phyloP scores from a whole-genome alignment of 2,329 filamentous ascomycete genomes.

The Fonsecaea erecta region DNA sequence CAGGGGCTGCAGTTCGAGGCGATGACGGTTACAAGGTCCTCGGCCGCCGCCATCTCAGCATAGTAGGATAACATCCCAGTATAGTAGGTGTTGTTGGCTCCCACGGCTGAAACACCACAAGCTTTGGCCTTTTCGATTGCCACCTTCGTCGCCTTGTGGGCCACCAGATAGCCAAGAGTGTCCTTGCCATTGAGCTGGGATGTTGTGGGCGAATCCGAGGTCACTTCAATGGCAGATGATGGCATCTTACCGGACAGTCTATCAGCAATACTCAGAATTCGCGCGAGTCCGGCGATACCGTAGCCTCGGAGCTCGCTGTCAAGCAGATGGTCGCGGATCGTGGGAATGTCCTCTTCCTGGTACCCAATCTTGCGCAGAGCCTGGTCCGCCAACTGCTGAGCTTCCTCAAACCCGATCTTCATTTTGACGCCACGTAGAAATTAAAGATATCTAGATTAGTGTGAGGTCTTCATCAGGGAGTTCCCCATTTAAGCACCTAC shows the following conservation, averaged over 20 bases:
- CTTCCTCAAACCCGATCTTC: constrained; percentile 5
- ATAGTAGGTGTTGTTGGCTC: constrained; percentile 25
- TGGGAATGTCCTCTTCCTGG: constrained; percentile 10
- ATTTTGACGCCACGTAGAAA: not conserved
- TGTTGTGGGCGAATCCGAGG: constrained; percentile 18
- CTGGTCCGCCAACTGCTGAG: constrained; percentile 2
- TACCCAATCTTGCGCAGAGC: constrained; percentile 22
- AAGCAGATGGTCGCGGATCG: constrained; percentile 24
- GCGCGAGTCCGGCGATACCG: constrained; percentile 26
- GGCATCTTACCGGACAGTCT: constrained; percentile 6
- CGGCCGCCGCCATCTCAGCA: constrained; percentile 25
- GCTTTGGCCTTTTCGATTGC: constrained; percentile 27
- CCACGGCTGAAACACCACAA: constrained; percentile 21
- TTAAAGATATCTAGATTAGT: not conserved
- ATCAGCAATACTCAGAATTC: constrained; percentile 26
- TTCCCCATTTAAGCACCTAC: not conserved
- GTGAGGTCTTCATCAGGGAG: not conserved
- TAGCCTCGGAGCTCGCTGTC: constrained; percentile 31
- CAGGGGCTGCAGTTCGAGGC: constrained; percentile 25
- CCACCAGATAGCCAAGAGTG: constrained; percentile 27
- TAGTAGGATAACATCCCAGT: constrained; percentile 29
- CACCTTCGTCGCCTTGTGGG: constrained; percentile 21
- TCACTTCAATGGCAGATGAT: constrained; percentile 8
- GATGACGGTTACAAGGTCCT: constrained; percentile 27
- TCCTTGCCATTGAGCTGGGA: constrained; percentile 27